Base-by-base conservation (phyloP, 2,329 filamentous ascomycete genomes). In the Parascedosporium putredinis region DNA sequence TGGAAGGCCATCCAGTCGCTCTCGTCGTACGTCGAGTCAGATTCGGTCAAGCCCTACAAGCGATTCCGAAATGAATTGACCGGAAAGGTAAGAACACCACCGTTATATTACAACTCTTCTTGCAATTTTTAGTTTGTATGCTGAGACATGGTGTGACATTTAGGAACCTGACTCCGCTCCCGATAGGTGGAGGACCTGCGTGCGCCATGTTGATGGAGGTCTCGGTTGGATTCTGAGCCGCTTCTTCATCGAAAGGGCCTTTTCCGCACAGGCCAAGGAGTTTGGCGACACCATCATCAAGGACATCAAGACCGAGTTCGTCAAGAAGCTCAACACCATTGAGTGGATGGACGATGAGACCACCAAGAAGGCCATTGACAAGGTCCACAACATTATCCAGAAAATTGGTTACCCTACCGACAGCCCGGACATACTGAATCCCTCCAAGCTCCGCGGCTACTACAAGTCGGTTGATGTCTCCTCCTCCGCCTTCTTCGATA, bases 271-370 rank as follows among this genome's bases (percentile, higher is more conserved):
- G 18, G 81, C 81, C 0, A 84, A 85, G 59, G 65, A 76, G 3
- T 76, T 85, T 43, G 82, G 82, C 14, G 79, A 86, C 51, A 73
- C 79, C 49, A 81, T 89, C 55, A 76, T 87, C n/a, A 75, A 75
- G 8, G 80, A 86, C 55, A 83, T 88, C 60, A 85, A 84, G 62
- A 69, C 75, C 14, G 73, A 78, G 18, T 88, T 87, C 56, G 73
- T 76, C 3, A 60, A 76, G 51, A 83, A 77, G 52, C 65, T 86
- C 43, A 69, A 75, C 31, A 63, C 67, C 2, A 76, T 78, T 1
- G 65, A 71, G 14, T 87, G 83, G 83, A 84, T 85, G 75, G 78
- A 80, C 40, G 66, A 76, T 2, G 70, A 76, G 42, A 78, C 82
- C 18, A 74, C 75, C 42, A 67, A 75, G 49, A 67, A 79, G 5